Evolutionary conservation across 1,284 basidiomycete genomes (phyloP), one percentile per base, ranked within the genome.

Genomic region (Cutaneotrichosporon spelunceum): DNA sequence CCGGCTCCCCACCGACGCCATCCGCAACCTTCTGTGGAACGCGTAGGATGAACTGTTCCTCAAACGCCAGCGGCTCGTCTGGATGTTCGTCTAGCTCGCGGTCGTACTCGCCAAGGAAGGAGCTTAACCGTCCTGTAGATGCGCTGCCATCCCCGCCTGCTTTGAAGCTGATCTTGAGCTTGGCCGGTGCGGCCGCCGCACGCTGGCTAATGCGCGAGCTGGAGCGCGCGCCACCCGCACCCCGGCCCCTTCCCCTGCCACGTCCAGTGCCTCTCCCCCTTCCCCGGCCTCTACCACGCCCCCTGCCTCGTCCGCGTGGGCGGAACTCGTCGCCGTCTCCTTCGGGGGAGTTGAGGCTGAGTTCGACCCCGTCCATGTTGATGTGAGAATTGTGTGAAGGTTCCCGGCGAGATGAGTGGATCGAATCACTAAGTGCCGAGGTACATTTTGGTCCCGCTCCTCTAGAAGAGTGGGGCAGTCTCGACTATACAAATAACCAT

Each of bases 31-130:
- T 90, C 4, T 87, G 86, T 0, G 93, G 93, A 82, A 99, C 87
- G 45, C 94, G 81, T 33, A 99, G 81, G 61, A 99, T 88, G 75
- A 99, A 96, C 73, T 99, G 95, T 79, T 99, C 96, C 79, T 99
- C 96, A 72, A 99, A 98, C 4, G 88, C 87, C 62, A 99, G 79
- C 36, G 83, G 83, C 60, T 85, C 84, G 56, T 98, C 94, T 65
- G 96, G 92, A 64, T 95, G 91, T 64, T 91, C 93, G 77, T 99
- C 95, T 59, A 99, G 82, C 75, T 98, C 96, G 47, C 95, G 83
- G 79, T 98, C 93, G 75, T 91, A 95, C 23, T 88, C 83, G 24
- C 91, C 92, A 56, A 94, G 78, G 76, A 92, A 93, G 50, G 87
- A 89, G 83, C 85, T 87, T 62, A 66, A 67, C 29, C 70, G 64